Base-by-base conservation (phyloP, 202 grass and related monocot genomes). In the Eragrostis tef region DNA sequence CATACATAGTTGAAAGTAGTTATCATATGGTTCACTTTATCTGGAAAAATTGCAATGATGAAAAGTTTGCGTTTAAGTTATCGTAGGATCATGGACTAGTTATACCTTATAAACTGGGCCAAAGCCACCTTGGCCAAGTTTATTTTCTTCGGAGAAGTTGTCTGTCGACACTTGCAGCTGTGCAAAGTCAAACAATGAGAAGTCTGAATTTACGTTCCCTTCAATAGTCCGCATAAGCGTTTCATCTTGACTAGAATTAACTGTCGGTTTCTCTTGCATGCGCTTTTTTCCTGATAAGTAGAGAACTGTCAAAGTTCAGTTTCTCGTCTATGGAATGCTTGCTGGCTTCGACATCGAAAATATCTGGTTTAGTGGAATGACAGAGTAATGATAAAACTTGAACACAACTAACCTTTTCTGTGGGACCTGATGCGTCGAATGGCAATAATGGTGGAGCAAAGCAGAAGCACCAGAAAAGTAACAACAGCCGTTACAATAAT, bases 21-120 rank as follows among this genome's bases (percentile, higher is more conserved):
- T 39, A 39, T 39, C 3, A 5, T 39, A 39, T 39, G 34, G 34
- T 5, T 39, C 4, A 51, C 4, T 14, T 50, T 31, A 31, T 31
- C 29, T 3, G 1, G 29, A 31, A 31, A 31, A 31, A 3, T 31
- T 31, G 29, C 29, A 31, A 31, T 31, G 29, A 3, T 31, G 3
- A 31, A 31, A 31, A 31, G 29, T 31, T 31, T 31, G 29, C 1
- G 2, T 3, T 31, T 31, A 31, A 31, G 3, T 31, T 31, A 31
- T 31, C 29, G 1, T 31, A 31, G 3, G 29, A 31, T 31, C 29
- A 31, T 31, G 29, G 29, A 31, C 29, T 31, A 31, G 3, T 31
- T 31, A 71, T 31, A 71, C 68, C 68, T 71, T 71, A 22, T 71
- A 71, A 51, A 71, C 68, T 1, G 66, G 66, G n/a, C 42, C 66